phyloP scores from a whole-genome alignment of 2,329 filamentous ascomycete species.

The Colletotrichum falcatum region DNA sequence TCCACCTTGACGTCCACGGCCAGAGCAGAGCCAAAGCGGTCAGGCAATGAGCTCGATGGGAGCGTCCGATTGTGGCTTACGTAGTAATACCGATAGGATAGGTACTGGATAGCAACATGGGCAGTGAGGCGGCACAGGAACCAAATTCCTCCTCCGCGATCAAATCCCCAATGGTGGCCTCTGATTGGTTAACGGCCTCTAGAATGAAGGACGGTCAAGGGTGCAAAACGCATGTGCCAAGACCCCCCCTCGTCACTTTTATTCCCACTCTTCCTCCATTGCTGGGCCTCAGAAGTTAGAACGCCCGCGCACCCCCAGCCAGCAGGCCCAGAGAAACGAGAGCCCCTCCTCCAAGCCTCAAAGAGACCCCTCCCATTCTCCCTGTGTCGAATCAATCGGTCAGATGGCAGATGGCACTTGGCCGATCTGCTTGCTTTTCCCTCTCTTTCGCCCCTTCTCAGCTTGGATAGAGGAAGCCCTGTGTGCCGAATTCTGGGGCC shows the following conservation, averaged over 20 bases:
- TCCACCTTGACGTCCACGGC: conserved; percentile 15
- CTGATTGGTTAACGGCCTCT: conserved; percentile 29
- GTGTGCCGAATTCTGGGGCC: neutral
- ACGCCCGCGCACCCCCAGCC: conserved; percentile 16
- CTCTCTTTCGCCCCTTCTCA: conserved; percentile 10
- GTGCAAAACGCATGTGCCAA: conserved; percentile 37
- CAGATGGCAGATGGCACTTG: conserved; percentile 36
- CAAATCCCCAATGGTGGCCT: conserved; percentile 24
- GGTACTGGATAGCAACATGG: conserved; percentile 6
- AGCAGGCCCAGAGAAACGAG: conserved; percentile 15
- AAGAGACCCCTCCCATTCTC: conserved; percentile 33
- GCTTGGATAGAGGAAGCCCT: conserved; percentile 22
- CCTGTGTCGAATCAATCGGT: conserved; percentile 37
- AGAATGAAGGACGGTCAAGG: conserved; percentile 30
- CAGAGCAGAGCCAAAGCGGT: conserved; percentile 35
- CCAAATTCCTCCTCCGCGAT: conserved; percentile 32
- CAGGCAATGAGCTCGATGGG: conserved; percentile 20
- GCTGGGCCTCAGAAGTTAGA: conserved; percentile 21
- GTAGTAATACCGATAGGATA: neutral
- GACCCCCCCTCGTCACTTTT: conserved; percentile 24
- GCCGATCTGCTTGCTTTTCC: conserved; percentile 34
- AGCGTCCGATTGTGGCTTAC: conserved; percentile 20
- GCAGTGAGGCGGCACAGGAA: conserved; percentile 24
- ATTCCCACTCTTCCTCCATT: conserved; percentile 17
- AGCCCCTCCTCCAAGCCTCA: conserved; percentile 30